Percentiles rank a stretch among this genome's conserved stretches.
phyloP scores from a whole-genome alignment of 2,329 filamentous ascomycete species.

The Ophiostoma piceae region DNA sequence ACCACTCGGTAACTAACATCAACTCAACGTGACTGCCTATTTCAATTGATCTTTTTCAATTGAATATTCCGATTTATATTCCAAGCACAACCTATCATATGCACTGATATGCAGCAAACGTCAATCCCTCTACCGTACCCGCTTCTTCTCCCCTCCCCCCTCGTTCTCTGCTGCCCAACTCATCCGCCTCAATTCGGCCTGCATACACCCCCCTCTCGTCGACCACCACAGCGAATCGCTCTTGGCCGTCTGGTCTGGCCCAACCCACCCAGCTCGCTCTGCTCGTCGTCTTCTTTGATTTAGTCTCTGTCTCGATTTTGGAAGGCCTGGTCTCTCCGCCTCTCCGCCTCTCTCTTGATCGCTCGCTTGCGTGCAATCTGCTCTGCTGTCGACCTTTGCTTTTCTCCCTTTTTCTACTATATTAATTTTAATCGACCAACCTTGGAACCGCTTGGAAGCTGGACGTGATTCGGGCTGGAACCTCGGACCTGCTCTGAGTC shows the following conservation, averaged over 20 bases:
- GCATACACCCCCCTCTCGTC: slow-evolving; percentile 19
- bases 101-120: neutral
- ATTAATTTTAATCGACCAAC: neutral
- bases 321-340: neutral
- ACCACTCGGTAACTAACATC: neutral
- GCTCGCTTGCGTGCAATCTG: slow-evolving; percentile 4
- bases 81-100: neutral
- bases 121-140: slow-evolving; percentile 7
- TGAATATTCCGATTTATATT: neutral
- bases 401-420: slow-evolving; percentile 6
- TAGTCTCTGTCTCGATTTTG: neutral
- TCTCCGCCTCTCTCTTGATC: neutral
- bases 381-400: neutral
- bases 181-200: slow-evolving; percentile 14
- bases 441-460: neutral
- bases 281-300: neutral
- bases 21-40: neutral
- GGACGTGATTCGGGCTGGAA: neutral
- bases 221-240: slow-evolving; percentile 22
- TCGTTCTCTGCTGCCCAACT: slow-evolving; percentile 20
- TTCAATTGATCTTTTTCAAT: neutral
- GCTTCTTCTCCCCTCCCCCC: slow-evolving; percentile 15
- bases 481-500: neutral
- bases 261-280: slow-evolving; percentile 20
- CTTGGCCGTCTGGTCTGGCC: slow-evolving; percentile 19